Percentiles rank a stretch among this genome's conserved stretches.
Evolutionary conservation across 192 early-diverging fungal genomes (phyloP).

Genomic region (Jimgerdemannia flammicorona): DNA sequence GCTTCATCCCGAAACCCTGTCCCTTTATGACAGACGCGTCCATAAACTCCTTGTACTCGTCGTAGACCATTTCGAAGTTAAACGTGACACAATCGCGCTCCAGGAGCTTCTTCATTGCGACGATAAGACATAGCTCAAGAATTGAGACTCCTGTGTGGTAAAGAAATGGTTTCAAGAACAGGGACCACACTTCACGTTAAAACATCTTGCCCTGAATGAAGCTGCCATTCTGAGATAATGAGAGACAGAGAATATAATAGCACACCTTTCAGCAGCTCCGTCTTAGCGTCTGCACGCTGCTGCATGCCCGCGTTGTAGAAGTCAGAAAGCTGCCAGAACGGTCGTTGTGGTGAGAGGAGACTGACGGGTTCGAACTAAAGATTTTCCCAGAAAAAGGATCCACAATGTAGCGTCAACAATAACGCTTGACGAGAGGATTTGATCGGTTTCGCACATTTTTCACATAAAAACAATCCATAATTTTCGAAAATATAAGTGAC

Average conservation of each 20-base stretch:
- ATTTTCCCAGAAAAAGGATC: neutral
- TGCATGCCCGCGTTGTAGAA: conserved; percentile 35
- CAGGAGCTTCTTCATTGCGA: conserved; percentile 72
- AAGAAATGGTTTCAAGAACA: neutral
- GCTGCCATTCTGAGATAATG: neutral
- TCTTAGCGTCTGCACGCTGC: conserved; percentile 48
- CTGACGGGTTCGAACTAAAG: conserved; percentile 44
- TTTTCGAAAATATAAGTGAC: neutral
- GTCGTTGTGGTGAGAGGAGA: conserved; percentile 19
- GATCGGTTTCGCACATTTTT: neutral
- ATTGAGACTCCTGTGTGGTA: conserved; percentile 57
- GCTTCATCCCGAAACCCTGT: conserved; percentile 56
- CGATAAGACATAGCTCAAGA: conserved; percentile 76
- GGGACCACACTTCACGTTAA: no score
- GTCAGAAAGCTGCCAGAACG: conserved; percentile 31
- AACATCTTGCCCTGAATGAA: neutral
- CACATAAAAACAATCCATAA: conserved; percentile 1
- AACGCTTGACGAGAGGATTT: neutral
- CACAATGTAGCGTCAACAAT: no score
- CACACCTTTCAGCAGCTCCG: conserved; percentile 47
- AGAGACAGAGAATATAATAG: neutral
- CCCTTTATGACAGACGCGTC: conserved; percentile 46
- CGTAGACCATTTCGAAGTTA: conserved; percentile 95
- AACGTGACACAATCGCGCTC: conserved; percentile 63
- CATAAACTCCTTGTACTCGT: conserved; percentile 88